Evolutionary conservation across 2,329 filamentous ascomycete genomes (phyloP).

Genomic region (Cercospora brassicicola): DNA sequence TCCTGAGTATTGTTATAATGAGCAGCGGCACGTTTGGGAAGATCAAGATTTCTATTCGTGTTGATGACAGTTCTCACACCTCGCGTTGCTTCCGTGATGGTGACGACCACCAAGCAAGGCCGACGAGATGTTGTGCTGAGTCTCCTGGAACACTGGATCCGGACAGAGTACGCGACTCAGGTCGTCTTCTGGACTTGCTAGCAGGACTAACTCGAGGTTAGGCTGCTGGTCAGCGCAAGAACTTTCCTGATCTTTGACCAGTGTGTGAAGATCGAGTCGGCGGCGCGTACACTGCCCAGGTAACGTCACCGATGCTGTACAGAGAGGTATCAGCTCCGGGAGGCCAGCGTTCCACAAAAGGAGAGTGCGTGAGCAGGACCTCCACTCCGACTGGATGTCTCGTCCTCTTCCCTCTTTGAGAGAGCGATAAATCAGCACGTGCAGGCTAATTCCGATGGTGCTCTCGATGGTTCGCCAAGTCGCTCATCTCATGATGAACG

Average conservation of each 20-base stretch:
- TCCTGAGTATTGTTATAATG: not conserved
- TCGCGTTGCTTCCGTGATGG: not conserved
- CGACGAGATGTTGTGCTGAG: not conserved
- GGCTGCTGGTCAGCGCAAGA: not conserved
- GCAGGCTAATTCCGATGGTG: not conserved
- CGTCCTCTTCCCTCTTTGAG: not conserved
- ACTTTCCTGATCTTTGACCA: not conserved
- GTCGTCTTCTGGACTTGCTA: not conserved
- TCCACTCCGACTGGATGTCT: not conserved
- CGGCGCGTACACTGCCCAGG: not conserved
- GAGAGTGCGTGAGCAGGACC: not conserved
- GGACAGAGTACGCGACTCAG: not conserved
- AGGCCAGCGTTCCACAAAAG: not conserved
- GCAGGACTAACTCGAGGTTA: not conserved
- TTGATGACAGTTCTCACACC: not conserved
- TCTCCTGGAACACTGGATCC: not conserved
- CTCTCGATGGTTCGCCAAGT: not conserved
- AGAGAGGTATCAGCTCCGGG: not conserved
- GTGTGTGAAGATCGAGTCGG: not conserved
- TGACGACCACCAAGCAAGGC: not conserved
- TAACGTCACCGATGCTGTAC: not conserved
- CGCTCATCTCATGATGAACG: not conserved
- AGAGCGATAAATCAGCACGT: not conserved
- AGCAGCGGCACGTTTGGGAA: not conserved
- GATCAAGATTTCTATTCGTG: not conserved